Evolutionary conservation across 768 basidiomycete species (phyloP).

Genomic region (Glaciozyma martinii): DNA sequence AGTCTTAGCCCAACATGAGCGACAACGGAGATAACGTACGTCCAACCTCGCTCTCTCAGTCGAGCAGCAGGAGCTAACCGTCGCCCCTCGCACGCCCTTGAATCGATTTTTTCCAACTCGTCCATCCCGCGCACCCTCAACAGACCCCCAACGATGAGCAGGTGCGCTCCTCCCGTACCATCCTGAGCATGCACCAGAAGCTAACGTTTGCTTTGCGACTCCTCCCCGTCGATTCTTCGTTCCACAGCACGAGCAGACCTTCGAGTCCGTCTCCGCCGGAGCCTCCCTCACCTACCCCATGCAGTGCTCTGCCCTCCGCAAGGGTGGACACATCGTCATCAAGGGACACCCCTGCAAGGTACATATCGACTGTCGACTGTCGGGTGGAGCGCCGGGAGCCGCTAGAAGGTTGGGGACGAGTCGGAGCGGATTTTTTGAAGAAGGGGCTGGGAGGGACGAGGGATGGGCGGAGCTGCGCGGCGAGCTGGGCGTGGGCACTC

Average conservation of each 20-base stretch:
- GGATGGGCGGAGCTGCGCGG: neutral
- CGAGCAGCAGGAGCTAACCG: too few relatives aligned
- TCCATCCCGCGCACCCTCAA: too few relatives aligned
- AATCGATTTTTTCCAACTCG: too few relatives aligned
- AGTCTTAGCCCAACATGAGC: too few relatives aligned
- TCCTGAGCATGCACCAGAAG: too few relatives aligned
- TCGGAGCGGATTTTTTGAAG: neutral
- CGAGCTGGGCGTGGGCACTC: neutral
- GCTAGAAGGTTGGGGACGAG: neutral
- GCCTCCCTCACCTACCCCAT: conserved; percentile 39
- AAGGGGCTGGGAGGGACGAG: neutral
- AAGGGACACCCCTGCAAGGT: conserved; percentile 93
- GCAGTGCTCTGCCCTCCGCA: conserved; percentile 82
- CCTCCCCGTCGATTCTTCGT: too few relatives aligned
- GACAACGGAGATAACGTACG: too few relatives aligned
- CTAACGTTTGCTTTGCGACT: too few relatives aligned
- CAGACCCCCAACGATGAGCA: too few relatives aligned
- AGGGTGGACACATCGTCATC: conserved; percentile 70
- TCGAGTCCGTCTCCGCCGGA: conserved; percentile 38
- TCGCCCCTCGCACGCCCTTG: too few relatives aligned
- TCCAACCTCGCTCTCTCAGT: too few relatives aligned
- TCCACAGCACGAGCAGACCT: conserved; percentile 33
- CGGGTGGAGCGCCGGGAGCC: neutral
- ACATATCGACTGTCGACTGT: conserved; percentile 5
- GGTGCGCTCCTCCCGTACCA: too few relatives aligned